Percentiles rank a stretch among this genome's conserved stretches.
phyloP scores from a whole-genome alignment of 208 protist genomes.

The Plasmodiophora brassicae region DNA sequence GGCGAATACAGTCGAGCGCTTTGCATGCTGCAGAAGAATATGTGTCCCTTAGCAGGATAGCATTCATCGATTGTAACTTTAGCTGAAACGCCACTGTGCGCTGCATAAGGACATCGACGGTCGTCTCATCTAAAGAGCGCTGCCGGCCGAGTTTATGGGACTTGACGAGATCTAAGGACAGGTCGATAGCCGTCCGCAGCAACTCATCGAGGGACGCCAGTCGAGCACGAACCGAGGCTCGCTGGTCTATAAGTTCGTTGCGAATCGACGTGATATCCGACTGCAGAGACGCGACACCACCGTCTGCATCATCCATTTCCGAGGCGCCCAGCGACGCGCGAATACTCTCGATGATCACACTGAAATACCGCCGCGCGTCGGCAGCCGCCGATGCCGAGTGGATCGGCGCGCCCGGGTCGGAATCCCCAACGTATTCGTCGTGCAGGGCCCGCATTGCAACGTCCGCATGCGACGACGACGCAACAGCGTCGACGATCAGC shows the following conservation, averaged over 20 bases:
- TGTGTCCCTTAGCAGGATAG: neutral
- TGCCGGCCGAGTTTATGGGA: slow-evolving; percentile 4
- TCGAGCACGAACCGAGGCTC: neutral
- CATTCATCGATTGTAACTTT: neutral
- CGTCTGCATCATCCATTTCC: too few species aligned
- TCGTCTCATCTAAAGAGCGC: neutral
- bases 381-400: too few species aligned
- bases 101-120: neutral
- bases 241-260: neutral
- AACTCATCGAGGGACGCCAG: neutral
- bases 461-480: too few species aligned
- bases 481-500: too few species aligned
- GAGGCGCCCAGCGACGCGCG: too few species aligned
- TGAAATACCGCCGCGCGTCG: too few species aligned
- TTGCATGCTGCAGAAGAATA: neutral
- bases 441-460: too few species aligned
- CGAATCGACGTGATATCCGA: too few species aligned
- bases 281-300: too few species aligned
- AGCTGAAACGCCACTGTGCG: neutral
- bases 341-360: too few species aligned
- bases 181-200: neutral
- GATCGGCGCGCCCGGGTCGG: too few species aligned
- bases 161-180: neutral
- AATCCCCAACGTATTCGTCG: too few species aligned
- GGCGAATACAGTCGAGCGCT: neutral